Percentiles rank a stretch among this genome's conserved stretches.
phyloP scores from a whole-genome alignment of 192 early-diverging fungal species.

The Podila minutissima region DNA sequence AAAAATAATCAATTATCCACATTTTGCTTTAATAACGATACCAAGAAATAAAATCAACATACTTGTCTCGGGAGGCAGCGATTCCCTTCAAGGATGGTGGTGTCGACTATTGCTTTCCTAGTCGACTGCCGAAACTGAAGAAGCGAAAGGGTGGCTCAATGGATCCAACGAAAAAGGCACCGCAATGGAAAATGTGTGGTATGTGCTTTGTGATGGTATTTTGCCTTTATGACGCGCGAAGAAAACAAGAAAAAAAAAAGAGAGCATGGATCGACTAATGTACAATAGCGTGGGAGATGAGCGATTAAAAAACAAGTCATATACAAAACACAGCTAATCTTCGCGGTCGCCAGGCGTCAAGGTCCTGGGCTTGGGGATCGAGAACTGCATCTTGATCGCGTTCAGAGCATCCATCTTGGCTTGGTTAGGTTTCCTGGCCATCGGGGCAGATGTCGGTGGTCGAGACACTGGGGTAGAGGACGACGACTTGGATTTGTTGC shows the following conservation, averaged over 20 bases:
- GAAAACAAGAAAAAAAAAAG: not conserved
- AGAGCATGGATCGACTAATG: not conserved
- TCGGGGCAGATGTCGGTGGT: not conserved
- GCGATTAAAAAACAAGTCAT: not conserved
- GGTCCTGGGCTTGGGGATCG: conserved; percentile 26
- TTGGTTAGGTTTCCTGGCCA: conserved; percentile 4
- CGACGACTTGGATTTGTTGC: conserved; percentile 7
- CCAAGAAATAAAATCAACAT: too few species aligned
- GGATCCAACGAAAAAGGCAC: too few species aligned
- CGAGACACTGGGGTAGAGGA: not conserved
- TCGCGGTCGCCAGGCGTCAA: conserved; percentile 1
- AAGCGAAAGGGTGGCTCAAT: too few species aligned
- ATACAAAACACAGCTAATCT: not conserved
- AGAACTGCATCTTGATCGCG: conserved; percentile 42
- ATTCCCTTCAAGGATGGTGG: too few species aligned
- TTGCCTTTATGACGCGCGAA: too few species aligned
- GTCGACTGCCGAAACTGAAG: too few species aligned
- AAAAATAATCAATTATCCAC: too few species aligned
- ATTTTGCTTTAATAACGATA: too few species aligned
- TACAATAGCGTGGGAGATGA: not conserved
- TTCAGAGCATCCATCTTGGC: conserved; percentile 31
- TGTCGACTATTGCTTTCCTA: too few species aligned
- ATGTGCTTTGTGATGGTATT: too few species aligned
- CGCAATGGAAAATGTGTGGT: too few species aligned
- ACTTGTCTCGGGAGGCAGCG: too few species aligned